These are phyloP conservation scores for Musa itinerans DNA, from an alignment of 176 grass and related monocot genomes.

Conservation along the genomic window DNA sequence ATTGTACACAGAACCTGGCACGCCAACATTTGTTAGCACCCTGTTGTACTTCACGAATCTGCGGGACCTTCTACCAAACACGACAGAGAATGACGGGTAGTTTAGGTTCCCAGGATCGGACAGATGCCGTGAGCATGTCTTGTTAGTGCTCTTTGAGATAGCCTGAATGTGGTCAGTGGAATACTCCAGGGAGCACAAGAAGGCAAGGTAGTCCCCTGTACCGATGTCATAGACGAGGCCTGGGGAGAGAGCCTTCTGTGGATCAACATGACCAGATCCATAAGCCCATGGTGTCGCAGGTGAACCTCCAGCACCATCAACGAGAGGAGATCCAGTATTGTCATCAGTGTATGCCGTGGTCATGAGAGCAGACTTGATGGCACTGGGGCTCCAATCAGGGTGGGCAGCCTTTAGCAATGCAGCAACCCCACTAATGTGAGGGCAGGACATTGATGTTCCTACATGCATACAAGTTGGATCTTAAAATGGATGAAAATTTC, in stretches of 20 bases:
- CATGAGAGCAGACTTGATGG: slow-evolving; percentile 84
- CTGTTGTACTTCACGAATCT: slow-evolving; percentile 46
- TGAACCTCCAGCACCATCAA: slow-evolving; percentile 48
- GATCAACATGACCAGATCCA: slow-evolving; percentile 73
- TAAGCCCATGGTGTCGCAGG: slow-evolving; percentile 58
- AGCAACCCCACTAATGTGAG: slow-evolving; percentile 73
- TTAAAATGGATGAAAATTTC: too few species aligned
- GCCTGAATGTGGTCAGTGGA: slow-evolving; percentile 50
- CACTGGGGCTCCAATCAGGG: slow-evolving; percentile 91
- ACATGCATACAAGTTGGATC: slow-evolving; percentile 1
- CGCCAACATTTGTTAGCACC: slow-evolving; percentile 73
- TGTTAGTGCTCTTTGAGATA: slow-evolving; percentile 37
- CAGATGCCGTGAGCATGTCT: slow-evolving; percentile 57
- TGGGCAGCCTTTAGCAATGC: slow-evolving; percentile 68
- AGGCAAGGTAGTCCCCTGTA: slow-evolving; percentile 60
- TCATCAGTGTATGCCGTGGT: slow-evolving; percentile 75
- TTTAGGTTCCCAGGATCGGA: slow-evolving; percentile 69
- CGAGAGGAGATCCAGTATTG: slow-evolving; percentile 45
- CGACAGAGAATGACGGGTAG: slow-evolving; percentile 87
- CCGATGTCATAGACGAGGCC: slow-evolving; percentile 74
- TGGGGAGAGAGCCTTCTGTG: slow-evolving; percentile 59
- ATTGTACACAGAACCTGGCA: slow-evolving; percentile 29
- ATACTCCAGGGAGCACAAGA: slow-evolving; percentile 64
- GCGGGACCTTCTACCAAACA: slow-evolving; percentile 41
- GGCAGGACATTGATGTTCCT: slow-evolving; percentile 97